Conservation (phyloP, 768 basidiomycete genomes). For the Rhodotorula paludigena region DNA sequence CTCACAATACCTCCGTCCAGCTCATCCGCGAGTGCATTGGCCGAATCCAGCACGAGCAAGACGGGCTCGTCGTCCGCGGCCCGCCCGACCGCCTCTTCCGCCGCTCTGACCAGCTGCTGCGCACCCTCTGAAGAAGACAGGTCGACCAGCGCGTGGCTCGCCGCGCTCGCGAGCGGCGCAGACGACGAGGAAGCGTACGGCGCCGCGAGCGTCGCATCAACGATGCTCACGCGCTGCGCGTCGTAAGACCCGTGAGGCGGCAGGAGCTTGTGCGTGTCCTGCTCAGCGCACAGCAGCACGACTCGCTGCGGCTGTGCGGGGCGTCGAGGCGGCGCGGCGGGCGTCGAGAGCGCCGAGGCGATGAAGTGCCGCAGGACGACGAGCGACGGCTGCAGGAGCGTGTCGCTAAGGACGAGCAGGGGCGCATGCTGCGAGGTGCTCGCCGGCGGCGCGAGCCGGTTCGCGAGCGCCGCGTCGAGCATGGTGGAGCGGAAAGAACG, state of each 20-base stretch:
- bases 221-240: neutral
- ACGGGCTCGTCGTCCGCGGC: neutral
- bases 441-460: neutral
- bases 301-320: neutral
- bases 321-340: too few species aligned
- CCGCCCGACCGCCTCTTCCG: neutral
- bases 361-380: constrained; percentile 26
- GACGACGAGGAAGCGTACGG: constrained; percentile 1
- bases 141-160: neutral
- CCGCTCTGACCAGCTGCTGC: neutral
- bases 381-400: constrained; percentile 31
- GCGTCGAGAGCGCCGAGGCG: constrained; percentile 1
- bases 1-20: neutral
- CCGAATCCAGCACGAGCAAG: constrained; percentile 27
- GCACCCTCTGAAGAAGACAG: neutral
- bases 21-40: constrained; percentile 16
- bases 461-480: constrained; percentile 1
- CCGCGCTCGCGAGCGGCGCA: neutral
- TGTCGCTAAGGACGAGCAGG: constrained; percentile 31
- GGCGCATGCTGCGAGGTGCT: neutral
- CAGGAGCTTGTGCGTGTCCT: neutral
- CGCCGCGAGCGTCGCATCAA: constrained; percentile 12
- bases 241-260: neutral
- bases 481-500: neutral
- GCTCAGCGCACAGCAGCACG: neutral